These are phyloP conservation scores for Amylostereum chailletii DNA, from an alignment of 1,284 basidiomycete species.

Conservation along the genomic window DNA sequence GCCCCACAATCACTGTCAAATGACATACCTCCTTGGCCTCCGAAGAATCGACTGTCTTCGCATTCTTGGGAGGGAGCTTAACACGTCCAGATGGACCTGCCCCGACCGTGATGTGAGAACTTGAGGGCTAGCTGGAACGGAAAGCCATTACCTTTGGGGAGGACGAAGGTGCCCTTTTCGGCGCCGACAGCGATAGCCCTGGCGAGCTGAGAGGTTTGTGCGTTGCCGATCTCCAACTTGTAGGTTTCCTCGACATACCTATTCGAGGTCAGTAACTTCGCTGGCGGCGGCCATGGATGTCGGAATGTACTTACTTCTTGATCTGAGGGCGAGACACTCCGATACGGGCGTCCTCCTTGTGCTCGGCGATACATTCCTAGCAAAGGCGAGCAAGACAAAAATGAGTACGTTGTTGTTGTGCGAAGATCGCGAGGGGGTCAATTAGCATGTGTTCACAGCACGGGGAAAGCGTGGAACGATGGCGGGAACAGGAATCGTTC, in stretches of 20 bases:
- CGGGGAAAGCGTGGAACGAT: constrained; percentile 11
- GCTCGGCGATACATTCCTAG: constrained; percentile 74
- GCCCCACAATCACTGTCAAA: neutral
- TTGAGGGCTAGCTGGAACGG: constrained; percentile 3
- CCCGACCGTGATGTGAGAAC: constrained; percentile 2
- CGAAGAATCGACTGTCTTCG: constrained; percentile 36
- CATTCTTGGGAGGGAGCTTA: constrained; percentile 68
- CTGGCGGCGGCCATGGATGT: too few species aligned
- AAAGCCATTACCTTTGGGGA: constrained; percentile 70
- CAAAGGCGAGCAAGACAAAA: constrained; percentile 9
- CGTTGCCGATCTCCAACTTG: constrained; percentile 68
- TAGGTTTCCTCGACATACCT: constrained; percentile 76
- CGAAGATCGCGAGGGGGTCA: constrained; percentile 2
- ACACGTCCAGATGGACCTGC: constrained; percentile 73
- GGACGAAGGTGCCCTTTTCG: constrained; percentile 71
- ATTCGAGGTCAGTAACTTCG: neutral
- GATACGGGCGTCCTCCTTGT: constrained; percentile 70
- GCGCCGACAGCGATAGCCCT: constrained; percentile 76
- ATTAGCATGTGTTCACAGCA: constrained; percentile 3
- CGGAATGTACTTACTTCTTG: constrained; percentile 61
- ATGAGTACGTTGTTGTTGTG: constrained; percentile 7
- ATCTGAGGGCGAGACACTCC: constrained; percentile 89
- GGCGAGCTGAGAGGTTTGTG: constrained; percentile 75
- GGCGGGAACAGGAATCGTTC: constrained; percentile 19
- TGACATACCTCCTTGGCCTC: constrained; percentile 60